Base-by-base conservation (phyloP, 208 protist genomes). In the Crithidia fasciculata region DNA sequence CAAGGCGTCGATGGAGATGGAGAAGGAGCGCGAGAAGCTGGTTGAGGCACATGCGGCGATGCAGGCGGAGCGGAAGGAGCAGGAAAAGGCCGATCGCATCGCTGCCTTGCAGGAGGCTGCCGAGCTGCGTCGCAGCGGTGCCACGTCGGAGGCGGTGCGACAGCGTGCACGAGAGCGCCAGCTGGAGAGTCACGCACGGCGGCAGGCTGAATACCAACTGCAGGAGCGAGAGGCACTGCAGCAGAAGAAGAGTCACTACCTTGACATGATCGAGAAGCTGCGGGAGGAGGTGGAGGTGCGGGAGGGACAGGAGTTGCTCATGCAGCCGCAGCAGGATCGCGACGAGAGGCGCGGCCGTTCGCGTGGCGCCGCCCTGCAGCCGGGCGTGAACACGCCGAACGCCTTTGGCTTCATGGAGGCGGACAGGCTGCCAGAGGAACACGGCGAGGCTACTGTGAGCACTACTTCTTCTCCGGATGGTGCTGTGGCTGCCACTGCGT, bases 1-100 rank as follows among this genome's bases (percentile, higher is more conserved):
- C 74, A 90, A 88, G 83, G 85, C 90, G 9, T 85, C 92, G 2
- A 91, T 96, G 88, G 87, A 90, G 69, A 72, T 95, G 69, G 90
- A 96, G 77, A 76, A 80, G 49, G 86, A 95, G 75, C 88, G 92
- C 9, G 87, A 96, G 73, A 59, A 71, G 49, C 54, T 95, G 16
- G 72, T 95, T 8, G 90, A 94, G 75, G 88, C 90, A 18, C 90
- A 96, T 61, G 59, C 73, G 36, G 69, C 58, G 40, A 93, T 96
- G 92, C 71, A 83, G 65, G 77, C 82, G 63, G 81, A 92, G 60
- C 82, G 88, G 13, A 74, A 64, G 50, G 55, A 45, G 16, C 62
- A 62, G 50, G 83, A 77, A 45, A 82, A 83, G 58, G 86, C 83
- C 44, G 66, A 83, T 61, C 90, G 92, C 43, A 60, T 82, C n/a